These are phyloP conservation scores for Lasiosphaeriaceae sp. DNA, from an alignment of 495 filamentous ascomycete genomes.

Conservation along the genomic window DNA sequence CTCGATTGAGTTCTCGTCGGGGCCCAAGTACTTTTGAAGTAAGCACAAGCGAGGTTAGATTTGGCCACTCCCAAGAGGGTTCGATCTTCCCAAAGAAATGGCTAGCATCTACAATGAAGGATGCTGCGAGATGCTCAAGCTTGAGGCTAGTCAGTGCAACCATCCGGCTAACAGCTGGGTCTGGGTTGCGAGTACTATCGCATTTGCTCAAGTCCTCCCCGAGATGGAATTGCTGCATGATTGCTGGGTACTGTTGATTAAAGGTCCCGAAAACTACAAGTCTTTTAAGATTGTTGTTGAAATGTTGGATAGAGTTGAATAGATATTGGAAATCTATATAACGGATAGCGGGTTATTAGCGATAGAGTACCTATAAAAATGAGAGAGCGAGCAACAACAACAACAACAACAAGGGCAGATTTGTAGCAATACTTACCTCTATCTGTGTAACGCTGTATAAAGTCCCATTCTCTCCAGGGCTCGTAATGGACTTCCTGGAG, in stretches of 20 bases:
- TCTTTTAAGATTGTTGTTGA: slow-evolving; percentile 22
- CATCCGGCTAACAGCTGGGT: slow-evolving; percentile 22
- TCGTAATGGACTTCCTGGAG: slow-evolving; percentile 34
- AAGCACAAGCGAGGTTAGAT: slow-evolving; percentile 30
- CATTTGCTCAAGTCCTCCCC: slow-evolving; percentile 11
- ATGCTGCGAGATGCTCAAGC: slow-evolving; percentile 36
- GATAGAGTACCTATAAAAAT: neutral
- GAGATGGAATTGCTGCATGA: slow-evolving; percentile 17
- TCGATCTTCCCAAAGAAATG: slow-evolving; percentile 32
- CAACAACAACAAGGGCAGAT: slow-evolving; percentile 6
- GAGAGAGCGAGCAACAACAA: slow-evolving; percentile 1
- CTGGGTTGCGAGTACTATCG: slow-evolving; percentile 24
- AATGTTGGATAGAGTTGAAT: slow-evolving; percentile 25
- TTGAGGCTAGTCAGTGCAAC: slow-evolving; percentile 26
- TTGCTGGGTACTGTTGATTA: slow-evolving; percentile 24
- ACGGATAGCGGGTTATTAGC: neutral
- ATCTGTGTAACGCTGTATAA: slow-evolving; percentile 19
- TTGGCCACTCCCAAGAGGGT: slow-evolving; percentile 34
- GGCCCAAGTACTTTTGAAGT: slow-evolving; percentile 29
- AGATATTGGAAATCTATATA: slow-evolving; percentile 17
- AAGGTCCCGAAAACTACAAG: slow-evolving; percentile 33
- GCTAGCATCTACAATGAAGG: slow-evolving; percentile 34
- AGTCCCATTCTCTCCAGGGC: slow-evolving; percentile 31
- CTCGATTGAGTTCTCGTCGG: slow-evolving; percentile 20
- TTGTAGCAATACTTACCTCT: slow-evolving; percentile 19